Evolutionary conservation across 345 rosid species (phyloP), one percentile per base, ranked within the genome.

Genomic region (Raphanus raphanistrum): DNA sequence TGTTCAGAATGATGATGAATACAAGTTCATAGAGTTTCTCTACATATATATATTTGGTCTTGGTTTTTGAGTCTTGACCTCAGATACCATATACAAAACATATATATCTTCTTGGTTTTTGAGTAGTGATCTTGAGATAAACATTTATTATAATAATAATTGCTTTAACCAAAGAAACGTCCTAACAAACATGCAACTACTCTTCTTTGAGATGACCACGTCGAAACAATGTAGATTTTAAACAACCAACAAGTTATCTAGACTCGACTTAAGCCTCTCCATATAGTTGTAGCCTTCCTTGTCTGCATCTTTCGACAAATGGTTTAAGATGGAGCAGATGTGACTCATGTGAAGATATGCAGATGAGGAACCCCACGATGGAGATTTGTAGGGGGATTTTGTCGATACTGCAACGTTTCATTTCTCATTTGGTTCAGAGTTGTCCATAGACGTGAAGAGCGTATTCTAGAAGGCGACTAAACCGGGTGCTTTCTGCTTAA

Each of bases 1-100:
- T 70, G 70, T 48, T 68, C 63, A 69, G 52, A 61, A 63, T 63
- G 43, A 55, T 77, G 66, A 41, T 64, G 66, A 65, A 58, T 29
- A 71, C 52, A 63, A 11, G 26, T 71, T 64, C 21, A 10, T 11
- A 43, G 45, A 38, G 45, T 38, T 38, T 43, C 9, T 35, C 6
- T 33, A 33, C 36, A 33, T 33, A 33, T 33, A 33, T 35, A 3
- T 35, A 6, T 35, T 2, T 2, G n/a, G n/a, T 35, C 8, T 35
- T 35, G 9, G 41, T 35, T 35, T 35, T 35, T 35, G 41, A 35
- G 41, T 35, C 41, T 35, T 35, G 41, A 35, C 41, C 41, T 35
- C 2, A 35, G 8, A 35, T 35, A 35, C n/a, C n/a, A n/a, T n/a
- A n/a, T n/a, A n/a, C n/a, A n/a, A n/a, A n/a, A n/a, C 4, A 29